phyloP scores from a whole-genome alignment of 345 rosid genomes.

The Durio zibethinus region DNA sequence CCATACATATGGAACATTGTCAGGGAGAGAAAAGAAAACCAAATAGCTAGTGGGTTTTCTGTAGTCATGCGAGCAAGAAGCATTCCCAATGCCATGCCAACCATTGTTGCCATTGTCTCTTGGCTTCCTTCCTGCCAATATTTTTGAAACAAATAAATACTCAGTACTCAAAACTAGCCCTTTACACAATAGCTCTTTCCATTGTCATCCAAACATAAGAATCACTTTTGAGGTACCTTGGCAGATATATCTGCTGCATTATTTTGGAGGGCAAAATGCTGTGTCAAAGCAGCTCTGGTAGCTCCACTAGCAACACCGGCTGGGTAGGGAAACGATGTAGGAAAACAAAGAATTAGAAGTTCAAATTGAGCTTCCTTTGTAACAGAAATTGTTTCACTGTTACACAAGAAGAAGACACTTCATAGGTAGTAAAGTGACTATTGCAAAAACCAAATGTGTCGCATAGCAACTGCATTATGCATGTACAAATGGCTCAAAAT shows the following conservation, averaged over 20 bases:
- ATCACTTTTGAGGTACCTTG: constrained; percentile 44
- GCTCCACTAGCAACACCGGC: constrained; percentile 99
- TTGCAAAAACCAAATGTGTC: not conserved
- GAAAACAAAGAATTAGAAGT: not conserved
- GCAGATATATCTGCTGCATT: constrained; percentile 97
- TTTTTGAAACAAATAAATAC: not conserved
- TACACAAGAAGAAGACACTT: not conserved
- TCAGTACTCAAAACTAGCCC: not conserved
- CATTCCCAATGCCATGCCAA: constrained; percentile 95
- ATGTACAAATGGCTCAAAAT: not conserved
- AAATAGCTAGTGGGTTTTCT: constrained; percentile 66
- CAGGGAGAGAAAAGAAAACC: constrained; percentile 78
- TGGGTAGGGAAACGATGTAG: constrained; percentile 16
- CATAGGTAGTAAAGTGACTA: not conserved
- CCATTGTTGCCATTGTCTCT: constrained; percentile 91
- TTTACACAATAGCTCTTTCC: not conserved
- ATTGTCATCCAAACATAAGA: constrained; percentile 14
- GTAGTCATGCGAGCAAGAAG: constrained; percentile 73
- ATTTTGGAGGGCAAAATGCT: constrained; percentile 90
- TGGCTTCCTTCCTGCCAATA: constrained; percentile 83
- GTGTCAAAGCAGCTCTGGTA: constrained; percentile 96
- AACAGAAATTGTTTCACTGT: not conserved
- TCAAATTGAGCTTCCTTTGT: not conserved
- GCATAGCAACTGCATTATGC: not conserved
- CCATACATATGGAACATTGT: constrained; percentile 92